These are phyloP conservation scores for Cochlearia excelsa DNA, from an alignment of 345 rosid genomes.

Conservation along the genomic window DNA sequence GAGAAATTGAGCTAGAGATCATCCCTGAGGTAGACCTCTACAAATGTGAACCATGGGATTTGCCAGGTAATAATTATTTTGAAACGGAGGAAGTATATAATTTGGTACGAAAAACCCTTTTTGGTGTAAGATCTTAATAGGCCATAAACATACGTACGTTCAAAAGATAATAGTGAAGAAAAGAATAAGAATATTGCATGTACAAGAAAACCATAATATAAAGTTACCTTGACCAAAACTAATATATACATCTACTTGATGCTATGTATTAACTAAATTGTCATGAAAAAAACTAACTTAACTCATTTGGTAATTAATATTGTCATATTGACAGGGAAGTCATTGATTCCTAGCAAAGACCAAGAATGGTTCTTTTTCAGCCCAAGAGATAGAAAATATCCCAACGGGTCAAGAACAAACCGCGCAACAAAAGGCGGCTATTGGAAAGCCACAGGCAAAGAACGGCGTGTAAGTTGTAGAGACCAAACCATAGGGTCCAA, in stretches of 20 bases:
- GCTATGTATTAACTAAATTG: neutral
- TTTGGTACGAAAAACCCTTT: conserved; percentile 6
- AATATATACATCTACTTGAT: neutral
- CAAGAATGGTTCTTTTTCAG: conserved; percentile 98
- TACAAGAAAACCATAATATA: conserved; percentile 20
- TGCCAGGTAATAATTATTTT: conserved; percentile 53
- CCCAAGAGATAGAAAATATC: conserved; percentile 91
- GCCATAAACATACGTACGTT: neutral
- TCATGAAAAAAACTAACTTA: too few relatives aligned
- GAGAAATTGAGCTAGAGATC: conserved; percentile 61
- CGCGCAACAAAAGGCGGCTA: conserved; percentile 95
- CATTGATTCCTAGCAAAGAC: conserved; percentile 90
- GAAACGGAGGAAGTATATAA: too few relatives aligned
- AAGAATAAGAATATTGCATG: conserved; percentile 30
- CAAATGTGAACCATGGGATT: conserved; percentile 89
- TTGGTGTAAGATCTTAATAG: conserved; percentile 18
- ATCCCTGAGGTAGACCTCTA: conserved; percentile 80
- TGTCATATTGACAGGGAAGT: conserved; percentile 69
- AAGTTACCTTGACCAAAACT: conserved; percentile 4
- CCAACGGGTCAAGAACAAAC: conserved; percentile 89
- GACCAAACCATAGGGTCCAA: conserved; percentile 76
- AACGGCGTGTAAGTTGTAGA: conserved; percentile 74
- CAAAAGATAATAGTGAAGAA: conserved; percentile 17
- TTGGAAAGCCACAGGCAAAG: conserved; percentile 99
- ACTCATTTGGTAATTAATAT: too few relatives aligned